phyloP scores from a whole-genome alignment of 805 yeast genomes.

The Cyberlindnera veronae region DNA sequence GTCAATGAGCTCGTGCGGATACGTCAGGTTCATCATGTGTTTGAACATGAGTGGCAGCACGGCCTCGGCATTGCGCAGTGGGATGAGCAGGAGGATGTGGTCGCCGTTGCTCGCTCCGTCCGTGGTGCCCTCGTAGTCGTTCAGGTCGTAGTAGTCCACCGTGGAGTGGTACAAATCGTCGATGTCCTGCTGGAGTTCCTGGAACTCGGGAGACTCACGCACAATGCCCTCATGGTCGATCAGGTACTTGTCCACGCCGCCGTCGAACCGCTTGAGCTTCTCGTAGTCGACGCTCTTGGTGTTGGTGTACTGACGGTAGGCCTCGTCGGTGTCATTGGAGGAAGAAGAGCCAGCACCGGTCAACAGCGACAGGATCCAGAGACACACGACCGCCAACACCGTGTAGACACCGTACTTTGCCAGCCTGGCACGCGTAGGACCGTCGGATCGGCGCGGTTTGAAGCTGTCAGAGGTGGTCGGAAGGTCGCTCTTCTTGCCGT shows the following conservation, averaged over 20 bases:
- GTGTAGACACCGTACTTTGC: conserved; percentile 1
- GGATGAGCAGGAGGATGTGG: conserved; percentile 65
- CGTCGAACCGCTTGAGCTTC: conserved; percentile 33
- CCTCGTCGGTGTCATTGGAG: conserved; percentile 13
- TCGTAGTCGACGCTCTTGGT: conserved; percentile 33
- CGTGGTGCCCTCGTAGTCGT: conserved; percentile 49
- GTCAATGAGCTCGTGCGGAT: conserved; percentile 77
- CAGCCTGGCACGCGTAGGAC: not conserved
- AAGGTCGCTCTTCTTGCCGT: conserved; percentile 44
- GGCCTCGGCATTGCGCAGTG: conserved; percentile 73
- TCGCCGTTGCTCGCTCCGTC: conserved; percentile 53
- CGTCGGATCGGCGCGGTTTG: conserved; percentile 21
- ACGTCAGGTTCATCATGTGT: conserved; percentile 81
- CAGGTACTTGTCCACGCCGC: conserved; percentile 36
- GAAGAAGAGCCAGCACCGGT: conserved; percentile 2
- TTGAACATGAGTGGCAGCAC: conserved; percentile 81
- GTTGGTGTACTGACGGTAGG: conserved; percentile 20
- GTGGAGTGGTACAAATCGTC: conserved; percentile 42
- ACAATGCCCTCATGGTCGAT: conserved; percentile 34
- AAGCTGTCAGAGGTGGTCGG: conserved; percentile 37
- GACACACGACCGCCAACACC: not conserved
- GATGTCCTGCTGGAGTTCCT: conserved; percentile 26
- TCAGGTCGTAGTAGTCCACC: conserved; percentile 61
- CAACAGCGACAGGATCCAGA: conserved; percentile 4
- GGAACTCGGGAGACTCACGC: conserved; percentile 25